These are phyloP conservation scores for Trebouxia gelatinosa DNA, from an alignment of 163 green algal species.

Conservation along the genomic window DNA sequence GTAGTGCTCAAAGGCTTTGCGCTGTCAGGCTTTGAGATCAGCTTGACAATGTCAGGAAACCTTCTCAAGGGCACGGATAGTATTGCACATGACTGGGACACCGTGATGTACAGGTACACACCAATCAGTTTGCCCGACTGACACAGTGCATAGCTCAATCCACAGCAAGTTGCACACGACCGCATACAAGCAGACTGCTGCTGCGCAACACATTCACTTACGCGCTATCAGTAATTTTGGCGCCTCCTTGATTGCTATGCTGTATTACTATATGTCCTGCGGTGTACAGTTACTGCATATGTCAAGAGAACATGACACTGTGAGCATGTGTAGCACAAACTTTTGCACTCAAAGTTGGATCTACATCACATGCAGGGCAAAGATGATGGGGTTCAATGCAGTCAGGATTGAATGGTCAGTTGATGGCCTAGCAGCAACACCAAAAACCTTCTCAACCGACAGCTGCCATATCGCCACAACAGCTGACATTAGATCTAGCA, in stretches of 20 bases:
- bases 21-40: conserved; percentile 25
- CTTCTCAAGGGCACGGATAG: conserved; percentile 11
- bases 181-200: no score
- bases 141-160: no score
- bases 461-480: conserved; percentile 9
- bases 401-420: conserved; percentile 25
- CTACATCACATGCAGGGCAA: conserved; percentile 29
- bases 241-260: no score
- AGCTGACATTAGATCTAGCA: conserved; percentile 8
- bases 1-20: conserved; percentile 21
- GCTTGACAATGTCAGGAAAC: conserved; percentile 13
- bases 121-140: no score
- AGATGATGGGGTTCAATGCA: conserved; percentile 34
- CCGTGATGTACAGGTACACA: conserved; percentile 29
- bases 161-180: no score
- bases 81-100: conserved; percentile 26
- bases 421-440: background rate
- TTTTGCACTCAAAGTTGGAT: no score
- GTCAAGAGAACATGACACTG: no score
- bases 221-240: no score
- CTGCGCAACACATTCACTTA: no score
- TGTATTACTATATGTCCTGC: no score
- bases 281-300: no score
- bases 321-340: no score
- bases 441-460: background rate